Conservation (phyloP, 257 asterid genomes). For the Paulownia fortunei region DNA sequence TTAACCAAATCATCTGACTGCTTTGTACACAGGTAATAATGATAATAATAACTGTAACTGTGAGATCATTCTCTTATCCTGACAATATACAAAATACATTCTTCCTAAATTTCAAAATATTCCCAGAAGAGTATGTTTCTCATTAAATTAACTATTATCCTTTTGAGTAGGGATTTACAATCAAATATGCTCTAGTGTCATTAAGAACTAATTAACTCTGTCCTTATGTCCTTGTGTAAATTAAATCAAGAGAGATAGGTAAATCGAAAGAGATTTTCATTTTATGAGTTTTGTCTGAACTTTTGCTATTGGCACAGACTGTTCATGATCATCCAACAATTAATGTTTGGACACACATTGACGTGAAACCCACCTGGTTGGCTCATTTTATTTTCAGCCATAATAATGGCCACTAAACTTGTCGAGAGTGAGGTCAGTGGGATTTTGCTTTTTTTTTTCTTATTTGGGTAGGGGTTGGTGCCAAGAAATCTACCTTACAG, state of each 20-base stretch:
- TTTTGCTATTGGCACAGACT: not conserved
- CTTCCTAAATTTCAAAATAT: constrained; percentile 1
- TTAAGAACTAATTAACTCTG: constrained; percentile 1
- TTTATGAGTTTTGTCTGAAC: not conserved
- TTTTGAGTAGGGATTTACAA: not conserved
- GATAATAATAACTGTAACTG: not conserved
- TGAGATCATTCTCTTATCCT: constrained; percentile 8
- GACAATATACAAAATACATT: not conserved
- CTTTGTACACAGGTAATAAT: not conserved
- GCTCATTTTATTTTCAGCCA: constrained; percentile 1
- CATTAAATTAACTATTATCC: not conserved
- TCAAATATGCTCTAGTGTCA: not conserved
- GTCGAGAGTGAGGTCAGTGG: not conserved
- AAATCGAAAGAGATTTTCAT: not conserved
- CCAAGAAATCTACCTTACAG: constrained; percentile 59
- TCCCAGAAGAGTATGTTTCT: not conserved
- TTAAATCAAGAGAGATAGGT: not conserved
- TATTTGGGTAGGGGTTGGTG: not conserved
- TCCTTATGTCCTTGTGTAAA: not conserved
- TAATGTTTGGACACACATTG: not conserved
- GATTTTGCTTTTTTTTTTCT: not conserved
- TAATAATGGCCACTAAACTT: not conserved
- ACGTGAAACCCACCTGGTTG: not conserved
- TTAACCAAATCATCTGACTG: constrained; percentile 17
- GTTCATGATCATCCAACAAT: not conserved